Evolutionary conservation across 495 filamentous ascomycete species (phyloP).

Genomic region (Penicillium daleae): DNA sequence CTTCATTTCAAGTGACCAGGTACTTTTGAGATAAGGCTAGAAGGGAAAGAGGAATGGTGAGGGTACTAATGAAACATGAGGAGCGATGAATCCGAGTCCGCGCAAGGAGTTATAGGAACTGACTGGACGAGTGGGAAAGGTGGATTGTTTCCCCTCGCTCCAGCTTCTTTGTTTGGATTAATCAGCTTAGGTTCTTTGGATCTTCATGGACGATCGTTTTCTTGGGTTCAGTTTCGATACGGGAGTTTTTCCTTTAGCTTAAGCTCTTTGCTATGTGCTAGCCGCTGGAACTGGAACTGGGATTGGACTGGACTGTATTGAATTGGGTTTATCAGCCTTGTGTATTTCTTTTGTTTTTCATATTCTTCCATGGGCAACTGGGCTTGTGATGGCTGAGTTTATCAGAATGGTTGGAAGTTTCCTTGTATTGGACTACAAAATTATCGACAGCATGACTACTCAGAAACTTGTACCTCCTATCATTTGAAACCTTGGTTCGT

Average conservation of each 20-base stretch:
- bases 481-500: not conserved
- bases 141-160: not conserved
- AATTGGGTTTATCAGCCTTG: not conserved
- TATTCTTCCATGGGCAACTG: not conserved
- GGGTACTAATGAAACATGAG: not conserved
- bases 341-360: conserved; percentile 6
- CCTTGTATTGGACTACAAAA: conserved; percentile 14
- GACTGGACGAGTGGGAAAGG: not conserved
- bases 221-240: not conserved
- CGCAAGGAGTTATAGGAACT: conserved; percentile 2
- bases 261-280: not conserved
- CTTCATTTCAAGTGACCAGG: conserved; percentile 3
- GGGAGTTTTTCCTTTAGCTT: not conserved
- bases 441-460: conserved; percentile 18
- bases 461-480: not conserved
- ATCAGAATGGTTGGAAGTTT: conserved; percentile 16
- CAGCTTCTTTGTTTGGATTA: conserved; percentile 3
- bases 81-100: conserved; percentile 8
- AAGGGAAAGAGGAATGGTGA: not conserved
- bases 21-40: not conserved
- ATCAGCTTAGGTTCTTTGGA: not conserved
- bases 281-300: not conserved
- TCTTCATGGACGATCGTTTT: not conserved
- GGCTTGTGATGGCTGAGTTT: conserved; percentile 1
- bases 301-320: not conserved